These are phyloP conservation scores for Penicillium nucicola DNA, from an alignment of 495 filamentous ascomycete species.

Conservation along the genomic window DNA sequence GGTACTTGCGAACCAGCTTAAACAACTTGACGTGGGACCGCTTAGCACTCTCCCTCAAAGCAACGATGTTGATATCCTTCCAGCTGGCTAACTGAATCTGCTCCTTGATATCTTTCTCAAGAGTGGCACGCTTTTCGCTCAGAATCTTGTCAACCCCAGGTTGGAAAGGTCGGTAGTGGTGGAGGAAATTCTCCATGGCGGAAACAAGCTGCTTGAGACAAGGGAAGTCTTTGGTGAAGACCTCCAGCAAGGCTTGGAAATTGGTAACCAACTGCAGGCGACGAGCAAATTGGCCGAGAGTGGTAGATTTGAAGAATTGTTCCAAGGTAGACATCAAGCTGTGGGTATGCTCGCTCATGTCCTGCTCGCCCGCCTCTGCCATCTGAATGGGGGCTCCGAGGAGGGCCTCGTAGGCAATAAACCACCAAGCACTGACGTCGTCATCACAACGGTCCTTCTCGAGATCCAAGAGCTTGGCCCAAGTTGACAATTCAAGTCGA, in stretches of 20 bases:
- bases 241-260: conserved; percentile 51
- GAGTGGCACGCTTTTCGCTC: conserved; percentile 54
- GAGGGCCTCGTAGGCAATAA: conserved; percentile 85
- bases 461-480: conserved; percentile 84
- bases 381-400: conserved; percentile 69
- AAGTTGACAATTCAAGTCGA: conserved; percentile 83
- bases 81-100: conserved; percentile 86
- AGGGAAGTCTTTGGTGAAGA: conserved; percentile 54
- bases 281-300: conserved; percentile 72
- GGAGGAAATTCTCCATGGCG: conserved; percentile 74
- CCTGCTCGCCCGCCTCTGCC: conserved; percentile 48
- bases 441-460: conserved; percentile 71
- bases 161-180: conserved; percentile 67
- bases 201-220: conserved; percentile 47
- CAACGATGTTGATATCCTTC: conserved; percentile 94
- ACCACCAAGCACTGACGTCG: conserved; percentile 91
- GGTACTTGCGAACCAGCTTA: conserved; percentile 85
- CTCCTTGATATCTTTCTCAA: conserved; percentile 86
- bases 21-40: conserved; percentile 90
- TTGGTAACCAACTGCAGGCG: conserved; percentile 70
- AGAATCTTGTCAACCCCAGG: conserved; percentile 59
- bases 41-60: conserved; percentile 80
- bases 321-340: conserved; percentile 69
- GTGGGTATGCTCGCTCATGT: conserved; percentile 59
- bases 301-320: conserved; percentile 69